Evolutionary conservation across 2,329 filamentous ascomycete genomes (phyloP).

Genomic region (Talaromyces sp.): DNA sequence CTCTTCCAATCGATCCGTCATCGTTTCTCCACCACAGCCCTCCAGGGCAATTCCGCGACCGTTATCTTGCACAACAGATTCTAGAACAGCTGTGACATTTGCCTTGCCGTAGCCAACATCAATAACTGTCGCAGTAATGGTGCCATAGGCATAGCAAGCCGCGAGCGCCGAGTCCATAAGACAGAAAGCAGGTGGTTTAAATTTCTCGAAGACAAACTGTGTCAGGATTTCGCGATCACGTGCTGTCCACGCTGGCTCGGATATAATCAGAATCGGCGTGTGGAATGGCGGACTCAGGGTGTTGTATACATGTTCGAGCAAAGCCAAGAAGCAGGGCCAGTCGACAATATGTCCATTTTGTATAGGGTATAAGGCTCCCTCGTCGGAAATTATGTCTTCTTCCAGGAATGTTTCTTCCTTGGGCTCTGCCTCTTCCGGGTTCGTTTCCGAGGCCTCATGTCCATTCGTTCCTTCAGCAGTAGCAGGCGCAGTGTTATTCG

Average conservation of each 20-base stretch:
- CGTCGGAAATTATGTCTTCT: constrained; percentile 79
- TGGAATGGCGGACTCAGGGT: constrained; percentile 86
- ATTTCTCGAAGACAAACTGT: constrained; percentile 95
- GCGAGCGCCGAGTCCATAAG: constrained; percentile 85
- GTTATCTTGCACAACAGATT: constrained; percentile 69
- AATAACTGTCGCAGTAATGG: constrained; percentile 75
- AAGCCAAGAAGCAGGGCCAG: constrained; percentile 88
- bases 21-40: constrained; percentile 77
- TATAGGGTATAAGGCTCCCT: constrained; percentile 87
- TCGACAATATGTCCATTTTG: constrained; percentile 74
- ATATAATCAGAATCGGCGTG: constrained; percentile 85
- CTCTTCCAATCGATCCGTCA: constrained; percentile 68
- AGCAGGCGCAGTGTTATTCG: constrained; percentile 1
- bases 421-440: constrained; percentile 20
- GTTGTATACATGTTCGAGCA: constrained; percentile 87
- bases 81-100: constrained; percentile 83
- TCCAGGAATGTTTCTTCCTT: constrained; percentile 62
- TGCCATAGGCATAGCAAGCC: constrained; percentile 73
- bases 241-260: constrained; percentile 83
- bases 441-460: background rate
- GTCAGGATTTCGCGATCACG: constrained; percentile 82
- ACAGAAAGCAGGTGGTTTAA: constrained; percentile 86
- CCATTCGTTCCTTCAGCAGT: background rate
- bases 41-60: constrained; percentile 57
- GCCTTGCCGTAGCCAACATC: constrained; percentile 91